These are phyloP conservation scores for Elsinoe perseae DNA, from an alignment of 2,329 filamentous ascomycete genomes.

Conservation along the genomic window DNA sequence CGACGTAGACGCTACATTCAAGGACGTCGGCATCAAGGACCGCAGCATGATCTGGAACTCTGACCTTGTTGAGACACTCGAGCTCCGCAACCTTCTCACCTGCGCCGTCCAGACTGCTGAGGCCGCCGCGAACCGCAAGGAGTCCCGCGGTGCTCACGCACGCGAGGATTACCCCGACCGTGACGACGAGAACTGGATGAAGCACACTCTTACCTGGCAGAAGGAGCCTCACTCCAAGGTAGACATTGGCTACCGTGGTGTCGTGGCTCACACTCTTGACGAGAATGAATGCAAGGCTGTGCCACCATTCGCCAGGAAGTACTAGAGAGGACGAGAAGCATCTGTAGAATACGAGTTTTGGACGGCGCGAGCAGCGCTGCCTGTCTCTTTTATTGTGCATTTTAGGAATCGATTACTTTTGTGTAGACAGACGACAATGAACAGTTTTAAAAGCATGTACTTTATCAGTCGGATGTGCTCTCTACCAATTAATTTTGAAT, in stretches of 20 bases:
- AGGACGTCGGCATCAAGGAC: conserved; percentile 88
- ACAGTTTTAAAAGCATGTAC: not conserved
- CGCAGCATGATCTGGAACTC: conserved; percentile 99
- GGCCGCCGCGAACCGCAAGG: conserved; percentile 86
- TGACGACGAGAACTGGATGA: conserved; percentile 97
- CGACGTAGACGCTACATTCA: conserved; percentile 72
- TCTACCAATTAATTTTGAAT: not conserved
- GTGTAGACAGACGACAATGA: conserved; percentile 7
- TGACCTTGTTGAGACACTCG: conserved; percentile 90
- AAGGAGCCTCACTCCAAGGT: conserved; percentile 82
- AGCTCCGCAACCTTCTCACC: conserved; percentile 89
- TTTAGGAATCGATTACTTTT: conserved; percentile 4
- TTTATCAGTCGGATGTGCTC: not conserved
- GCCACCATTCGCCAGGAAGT: conserved; percentile 91
- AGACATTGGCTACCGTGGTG: conserved; percentile 76
- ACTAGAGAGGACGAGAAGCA: conserved; percentile 46
- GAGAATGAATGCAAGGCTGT: conserved; percentile 95
- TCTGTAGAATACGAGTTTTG: conserved; percentile 10
- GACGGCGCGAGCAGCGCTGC: not conserved
- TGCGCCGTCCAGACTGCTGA: conserved; percentile 93
- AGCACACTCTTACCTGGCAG: conserved; percentile 96
- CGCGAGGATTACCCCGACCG: conserved; percentile 94
- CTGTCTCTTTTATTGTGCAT: conserved; percentile 3
- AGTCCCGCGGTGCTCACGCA: conserved; percentile 93
- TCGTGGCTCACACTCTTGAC: conserved; percentile 76